A percentile compares a stretch with the other conserved stretches of the same genome.
phyloP scores from a whole-genome alignment of 768 basidiomycete species.

The Mycena haematopus region DNA sequence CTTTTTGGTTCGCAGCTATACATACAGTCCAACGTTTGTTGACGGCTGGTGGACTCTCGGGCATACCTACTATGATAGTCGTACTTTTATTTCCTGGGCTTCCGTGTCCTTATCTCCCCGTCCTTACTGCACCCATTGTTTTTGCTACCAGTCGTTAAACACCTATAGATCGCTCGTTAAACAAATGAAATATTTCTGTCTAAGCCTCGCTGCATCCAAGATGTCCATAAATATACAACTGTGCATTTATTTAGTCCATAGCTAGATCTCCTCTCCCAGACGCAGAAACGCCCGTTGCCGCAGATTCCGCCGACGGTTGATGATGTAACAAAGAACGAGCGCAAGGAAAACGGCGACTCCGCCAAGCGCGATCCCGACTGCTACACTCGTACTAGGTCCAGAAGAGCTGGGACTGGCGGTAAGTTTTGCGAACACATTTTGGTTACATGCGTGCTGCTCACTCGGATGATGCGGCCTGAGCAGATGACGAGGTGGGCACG shows the following conservation, averaged over 20 bases:
- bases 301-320: constrained; percentile 9
- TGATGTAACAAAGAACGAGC: constrained; percentile 12
- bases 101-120: constrained; percentile 12
- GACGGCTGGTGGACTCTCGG: constrained; percentile 25
- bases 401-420: not conserved
- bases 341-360: constrained; percentile 14
- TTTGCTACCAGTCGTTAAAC: constrained; percentile 20
- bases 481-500: constrained; percentile 2
- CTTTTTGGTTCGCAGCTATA: constrained; percentile 27
- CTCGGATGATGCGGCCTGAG: not conserved
- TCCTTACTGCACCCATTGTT: constrained; percentile 29
- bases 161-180: constrained; percentile 25
- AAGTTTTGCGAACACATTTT: not conserved
- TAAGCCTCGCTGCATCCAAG: too few relatives aligned
- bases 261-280: constrained; percentile 19
- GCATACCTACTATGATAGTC: constrained; percentile 12
- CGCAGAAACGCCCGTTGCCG: constrained; percentile 17
- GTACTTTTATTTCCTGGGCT: constrained; percentile 18
- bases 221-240: not conserved
- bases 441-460: not conserved
- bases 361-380: constrained; percentile 17
- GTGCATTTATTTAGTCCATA: not conserved
- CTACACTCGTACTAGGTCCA: not conserved
- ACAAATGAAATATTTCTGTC: constrained; percentile 12
- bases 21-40: constrained; percentile 28